Conservation (phyloP, 768 basidiomycete species). For the Tricholoma matsutake region DNA sequence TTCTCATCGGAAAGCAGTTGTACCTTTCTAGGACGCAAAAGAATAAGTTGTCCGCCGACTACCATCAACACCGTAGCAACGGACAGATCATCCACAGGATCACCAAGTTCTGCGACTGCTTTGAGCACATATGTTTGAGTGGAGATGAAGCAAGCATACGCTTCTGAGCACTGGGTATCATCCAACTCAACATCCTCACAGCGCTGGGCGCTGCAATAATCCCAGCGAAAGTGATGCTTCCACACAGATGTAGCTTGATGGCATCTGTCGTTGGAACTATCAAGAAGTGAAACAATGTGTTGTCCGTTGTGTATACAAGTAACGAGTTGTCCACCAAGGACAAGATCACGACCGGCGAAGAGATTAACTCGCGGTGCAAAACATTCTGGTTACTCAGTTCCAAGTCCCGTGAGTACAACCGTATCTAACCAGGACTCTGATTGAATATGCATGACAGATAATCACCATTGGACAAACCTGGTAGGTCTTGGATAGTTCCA, state of each 20-base stretch:
- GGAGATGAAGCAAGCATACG: constrained; percentile 47
- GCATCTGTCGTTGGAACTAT: constrained; percentile 81
- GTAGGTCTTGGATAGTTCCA: constrained; percentile 76
- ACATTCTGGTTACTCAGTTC: constrained; percentile 82
- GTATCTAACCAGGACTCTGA: constrained; percentile 52
- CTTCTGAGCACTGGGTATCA: constrained; percentile 91
- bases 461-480: constrained; percentile 46
- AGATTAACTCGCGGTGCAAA: constrained; percentile 73
- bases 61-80: constrained; percentile 96
- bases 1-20: neutral
- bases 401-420: constrained; percentile 90
- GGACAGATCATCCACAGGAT: constrained; percentile 88
- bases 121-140: constrained; percentile 1
- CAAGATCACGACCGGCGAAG: constrained; percentile 78
- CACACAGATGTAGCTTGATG: constrained; percentile 86
- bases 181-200: constrained; percentile 93
- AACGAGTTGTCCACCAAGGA: constrained; percentile 94
- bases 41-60: constrained; percentile 85
- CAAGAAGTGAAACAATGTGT: constrained; percentile 89
- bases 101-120: constrained; percentile 73
- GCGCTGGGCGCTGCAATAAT: constrained; percentile 81
- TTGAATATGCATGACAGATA: neutral
- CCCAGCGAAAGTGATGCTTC: constrained; percentile 91
- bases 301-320: constrained; percentile 91
- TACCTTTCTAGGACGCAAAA: constrained; percentile 87